Evolutionary conservation across 805 yeast genomes (phyloP), one percentile per base, ranked within the genome.

Genomic region (Candida boleticola): DNA sequence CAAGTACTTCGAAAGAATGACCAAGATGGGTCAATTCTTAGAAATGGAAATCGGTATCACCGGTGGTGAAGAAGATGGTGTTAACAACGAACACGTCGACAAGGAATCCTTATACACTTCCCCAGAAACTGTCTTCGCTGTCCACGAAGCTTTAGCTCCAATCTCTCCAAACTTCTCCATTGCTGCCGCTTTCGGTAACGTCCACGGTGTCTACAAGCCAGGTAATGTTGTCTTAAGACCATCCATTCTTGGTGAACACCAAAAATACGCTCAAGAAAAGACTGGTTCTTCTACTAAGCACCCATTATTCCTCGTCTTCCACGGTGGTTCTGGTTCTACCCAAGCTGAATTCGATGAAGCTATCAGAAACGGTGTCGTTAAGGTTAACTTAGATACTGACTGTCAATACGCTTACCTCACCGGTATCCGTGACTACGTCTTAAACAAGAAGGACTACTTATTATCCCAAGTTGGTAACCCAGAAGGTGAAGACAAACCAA

Each of bases 41-140:
- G 99, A 93, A 82, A 93, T 93, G 99, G 99, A 93, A 80, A 93
- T 93, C 68, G 99, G 99, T 83, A 93, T 93, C 83, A 93, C 99
- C 69, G 99, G 99, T 77, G 99, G 99, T 84, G 99, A 93, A 80
- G 99, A 93, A 77, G 99, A 93, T 68, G 99, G 99, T 83, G 99
- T 93, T 63, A 93, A 93, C 85, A 93, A 93, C 82, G 95, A 92
- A 74, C 79, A 82, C 69, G 97, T 88, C 54, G 80, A 81, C 65
- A 85, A 85, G 75, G 89, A 86, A 51, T 68, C 85, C 52, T 77
- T 93, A 61, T 93, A 92, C 86, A 93, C 99, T 58, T 81, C 83
- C 59, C 89, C 99, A 60, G 96, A 87, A 76, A 92, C 96, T 57
- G 96, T 93, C 43, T 93, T 67, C 75, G 82, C 80, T 54, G 98